Conservation (phyloP, 2,329 filamentous ascomycete genomes). For the Fusarium foetens region DNA sequence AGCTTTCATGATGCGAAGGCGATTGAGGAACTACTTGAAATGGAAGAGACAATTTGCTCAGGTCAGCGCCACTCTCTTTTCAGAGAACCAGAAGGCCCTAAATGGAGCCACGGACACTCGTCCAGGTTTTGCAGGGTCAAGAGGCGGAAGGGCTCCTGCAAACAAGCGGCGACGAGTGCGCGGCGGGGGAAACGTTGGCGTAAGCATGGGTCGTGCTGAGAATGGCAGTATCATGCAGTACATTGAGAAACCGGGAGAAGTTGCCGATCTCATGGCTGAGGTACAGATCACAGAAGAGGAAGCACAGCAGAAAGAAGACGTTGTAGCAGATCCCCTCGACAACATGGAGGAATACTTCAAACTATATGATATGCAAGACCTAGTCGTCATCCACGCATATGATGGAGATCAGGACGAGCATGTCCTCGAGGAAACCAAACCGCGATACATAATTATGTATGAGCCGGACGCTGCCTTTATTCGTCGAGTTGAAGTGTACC, state of each 20-base stretch:
- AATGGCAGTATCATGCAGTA: slow-evolving; percentile 80
- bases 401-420: slow-evolving; percentile 97
- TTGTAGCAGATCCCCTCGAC: slow-evolving; percentile 80
- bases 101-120: slow-evolving; percentile 72
- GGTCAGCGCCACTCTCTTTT: slow-evolving; percentile 81
- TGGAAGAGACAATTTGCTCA: slow-evolving; percentile 93
- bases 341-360: slow-evolving; percentile 94
- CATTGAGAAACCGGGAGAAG: slow-evolving; percentile 84
- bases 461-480: slow-evolving; percentile 96
- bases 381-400: slow-evolving; percentile 91
- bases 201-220: slow-evolving; percentile 70
- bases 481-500: slow-evolving; percentile 91
- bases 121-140: slow-evolving; percentile 56
- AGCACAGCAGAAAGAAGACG: slow-evolving; percentile 77
- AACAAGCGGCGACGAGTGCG: slow-evolving; percentile 89
- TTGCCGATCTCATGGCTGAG: slow-evolving; percentile 83
- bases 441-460: slow-evolving; percentile 98
- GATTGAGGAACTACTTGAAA: slow-evolving; percentile 83
- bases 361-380: slow-evolving; percentile 88
- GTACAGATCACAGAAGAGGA: slow-evolving; percentile 84
- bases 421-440: slow-evolving; percentile 92
- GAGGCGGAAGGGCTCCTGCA: slow-evolving; percentile 71
- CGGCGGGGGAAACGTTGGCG: slow-evolving; percentile 74
- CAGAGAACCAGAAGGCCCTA: slow-evolving; percentile 81
- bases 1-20: slow-evolving; percentile 89